Evolutionary conservation across 257 asterid species (phyloP).

Genomic region (Solanum neorickii): DNA sequence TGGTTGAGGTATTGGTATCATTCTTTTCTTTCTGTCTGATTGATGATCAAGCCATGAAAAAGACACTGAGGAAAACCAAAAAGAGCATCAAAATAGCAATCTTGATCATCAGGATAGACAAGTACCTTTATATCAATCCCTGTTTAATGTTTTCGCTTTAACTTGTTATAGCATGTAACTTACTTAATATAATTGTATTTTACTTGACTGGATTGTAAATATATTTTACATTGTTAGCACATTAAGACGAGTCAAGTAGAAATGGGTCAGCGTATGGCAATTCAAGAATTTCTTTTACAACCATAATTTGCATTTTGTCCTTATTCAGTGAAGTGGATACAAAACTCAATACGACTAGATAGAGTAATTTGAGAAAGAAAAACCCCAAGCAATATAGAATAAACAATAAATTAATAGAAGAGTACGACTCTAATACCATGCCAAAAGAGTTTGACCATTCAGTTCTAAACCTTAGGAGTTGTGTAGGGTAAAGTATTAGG

Average conservation of each 20-base stretch:
- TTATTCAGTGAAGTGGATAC: not conserved
- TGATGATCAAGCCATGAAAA: not conserved
- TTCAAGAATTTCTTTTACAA: too few relatives aligned
- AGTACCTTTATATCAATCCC: not conserved
- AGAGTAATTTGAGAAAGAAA: not conserved
- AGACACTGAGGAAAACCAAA: not conserved
- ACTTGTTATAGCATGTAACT: not conserved
- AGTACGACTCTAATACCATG: not conserved
- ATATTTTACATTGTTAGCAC: not conserved
- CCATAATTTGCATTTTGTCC: not conserved
- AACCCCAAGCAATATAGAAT: not conserved
- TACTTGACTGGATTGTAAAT: not conserved
- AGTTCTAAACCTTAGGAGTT: not conserved
- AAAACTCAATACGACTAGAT: not conserved
- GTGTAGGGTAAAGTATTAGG: too few relatives aligned
- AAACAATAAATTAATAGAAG: not conserved
- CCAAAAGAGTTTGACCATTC: not conserved
- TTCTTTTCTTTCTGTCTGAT: constrained; percentile 29
- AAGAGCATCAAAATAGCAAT: not conserved
- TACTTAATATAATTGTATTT: not conserved
- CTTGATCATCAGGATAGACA: not conserved
- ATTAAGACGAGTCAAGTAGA: not conserved
- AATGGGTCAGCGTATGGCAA: not conserved
- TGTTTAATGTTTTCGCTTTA: not conserved
- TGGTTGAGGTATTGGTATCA: constrained; percentile 26